A percentile compares a stretch with the other conserved stretches of the same genome.
These are phyloP conservation scores for Udeniomyces megalosporus DNA, from an alignment of 768 basidiomycete species.

Conservation along the genomic window DNA sequence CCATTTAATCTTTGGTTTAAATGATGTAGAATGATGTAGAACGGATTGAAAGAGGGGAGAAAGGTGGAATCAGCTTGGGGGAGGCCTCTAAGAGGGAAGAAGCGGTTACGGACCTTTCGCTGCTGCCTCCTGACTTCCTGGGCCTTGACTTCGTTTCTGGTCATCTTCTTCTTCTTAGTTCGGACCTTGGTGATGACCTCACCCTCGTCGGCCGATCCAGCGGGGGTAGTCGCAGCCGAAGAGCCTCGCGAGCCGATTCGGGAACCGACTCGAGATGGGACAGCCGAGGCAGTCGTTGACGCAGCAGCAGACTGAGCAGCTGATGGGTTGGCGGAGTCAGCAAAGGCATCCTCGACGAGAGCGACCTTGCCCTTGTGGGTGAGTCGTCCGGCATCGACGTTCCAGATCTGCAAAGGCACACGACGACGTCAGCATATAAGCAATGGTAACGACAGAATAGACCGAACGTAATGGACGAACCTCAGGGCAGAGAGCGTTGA, in stretches of 20 bases:
- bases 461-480: too few species aligned
- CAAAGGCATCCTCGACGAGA: conserved; percentile 67
- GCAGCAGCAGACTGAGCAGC: conserved; percentile 7
- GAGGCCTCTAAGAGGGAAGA: too few species aligned
- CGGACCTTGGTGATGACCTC: conserved; percentile 23
- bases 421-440: neutral
- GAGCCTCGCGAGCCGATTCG: conserved; percentile 51
- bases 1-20: too few species aligned
- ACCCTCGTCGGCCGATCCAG: conserved; percentile 61
- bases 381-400: conserved; percentile 70
- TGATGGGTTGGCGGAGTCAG: conserved; percentile 31
- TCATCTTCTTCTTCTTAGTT: conserved; percentile 60
- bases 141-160: conserved; percentile 49
- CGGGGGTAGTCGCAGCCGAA: conserved; percentile 43
- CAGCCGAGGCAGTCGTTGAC: conserved; percentile 50
- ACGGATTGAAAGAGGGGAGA: too few species aligned
- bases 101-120: neutral
- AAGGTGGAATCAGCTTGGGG: too few species aligned
- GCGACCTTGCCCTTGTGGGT: conserved; percentile 76
- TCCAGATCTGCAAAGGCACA: conserved; percentile 71
- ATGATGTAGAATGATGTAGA: too few species aligned
- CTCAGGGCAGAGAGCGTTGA: conserved; percentile 30
- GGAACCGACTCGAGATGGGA: conserved; percentile 51
- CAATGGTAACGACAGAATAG: neutral
- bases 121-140: conserved; percentile 68